Percentiles rank a stretch among this genome's conserved stretches.
These are phyloP conservation scores for Fusarium sp. DNA, from an alignment of 2,329 filamentous ascomycete genomes.

Conservation along the genomic window DNA sequence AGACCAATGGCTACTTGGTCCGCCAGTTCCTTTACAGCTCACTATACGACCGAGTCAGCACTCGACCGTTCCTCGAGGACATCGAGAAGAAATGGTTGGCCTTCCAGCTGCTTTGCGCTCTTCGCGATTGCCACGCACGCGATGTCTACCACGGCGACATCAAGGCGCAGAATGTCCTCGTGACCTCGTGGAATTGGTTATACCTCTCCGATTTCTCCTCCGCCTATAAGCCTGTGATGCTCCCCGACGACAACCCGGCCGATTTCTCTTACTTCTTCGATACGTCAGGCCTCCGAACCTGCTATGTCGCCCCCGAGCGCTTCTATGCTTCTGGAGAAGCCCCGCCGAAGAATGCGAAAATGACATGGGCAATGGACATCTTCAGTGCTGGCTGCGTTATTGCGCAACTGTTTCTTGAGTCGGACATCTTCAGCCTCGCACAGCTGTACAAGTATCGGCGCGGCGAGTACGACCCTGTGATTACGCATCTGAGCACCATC, in stretches of 20 bases:
- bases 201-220: slow-evolving; percentile 98
- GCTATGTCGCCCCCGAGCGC: slow-evolving; percentile 93
- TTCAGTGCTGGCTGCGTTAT: slow-evolving; percentile 98
- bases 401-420: slow-evolving; percentile 93
- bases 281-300: slow-evolving; percentile 88
- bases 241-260: slow-evolving; percentile 95
- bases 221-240: slow-evolving; percentile 90
- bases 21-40: slow-evolving; percentile 97
- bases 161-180: slow-evolving; percentile 96
- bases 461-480: slow-evolving; percentile 89
- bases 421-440: slow-evolving; percentile 96
- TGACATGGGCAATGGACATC: slow-evolving; percentile 96
- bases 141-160: slow-evolving; percentile 98
- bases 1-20: slow-evolving; percentile 90
- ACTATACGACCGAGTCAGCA: slow-evolving; percentile 95
- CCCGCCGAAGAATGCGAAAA: slow-evolving; percentile 67
- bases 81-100: slow-evolving; percentile 99
- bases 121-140: slow-evolving; percentile 89
- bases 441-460: slow-evolving; percentile 95
- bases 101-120: slow-evolving; percentile 91
- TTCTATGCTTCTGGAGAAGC: slow-evolving; percentile 80
- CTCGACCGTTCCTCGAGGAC: slow-evolving; percentile 93
- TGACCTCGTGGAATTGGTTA: slow-evolving; percentile 99
- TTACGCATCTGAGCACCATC: slow-evolving; percentile 84
- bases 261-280: slow-evolving; percentile 99